phyloP scores from a whole-genome alignment of 1,139 yeast species.

The Diutina sp. region DNA sequence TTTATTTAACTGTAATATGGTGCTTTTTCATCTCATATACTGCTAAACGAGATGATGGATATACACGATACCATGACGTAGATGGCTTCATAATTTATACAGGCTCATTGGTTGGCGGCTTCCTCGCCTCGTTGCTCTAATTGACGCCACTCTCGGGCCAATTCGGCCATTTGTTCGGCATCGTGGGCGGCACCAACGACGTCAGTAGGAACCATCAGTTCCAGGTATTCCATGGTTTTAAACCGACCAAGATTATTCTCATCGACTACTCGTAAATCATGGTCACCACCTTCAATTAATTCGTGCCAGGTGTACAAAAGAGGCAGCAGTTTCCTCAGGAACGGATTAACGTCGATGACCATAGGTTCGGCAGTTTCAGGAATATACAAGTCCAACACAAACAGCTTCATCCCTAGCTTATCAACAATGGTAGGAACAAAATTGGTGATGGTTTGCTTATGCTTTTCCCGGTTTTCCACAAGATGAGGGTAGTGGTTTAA shows the following conservation, averaged over 20 bases:
- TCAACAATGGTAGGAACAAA: slow-evolving; percentile 25
- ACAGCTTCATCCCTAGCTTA: not conserved
- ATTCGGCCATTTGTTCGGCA: slow-evolving; percentile 48
- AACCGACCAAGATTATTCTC: slow-evolving; percentile 60
- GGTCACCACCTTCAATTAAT: slow-evolving; percentile 19
- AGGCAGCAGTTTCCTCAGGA: slow-evolving; percentile 63
- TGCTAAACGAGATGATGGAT: too few relatives aligned
- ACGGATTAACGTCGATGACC: slow-evolving; percentile 80
- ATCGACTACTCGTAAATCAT: slow-evolving; percentile 48
- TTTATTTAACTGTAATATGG: too few relatives aligned
- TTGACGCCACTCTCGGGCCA: slow-evolving; percentile 43
- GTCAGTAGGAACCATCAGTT: slow-evolving; percentile 84
- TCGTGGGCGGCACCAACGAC: slow-evolving; percentile 73
- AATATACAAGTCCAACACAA: slow-evolving; percentile 65
- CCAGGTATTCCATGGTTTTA: slow-evolving; percentile 72
- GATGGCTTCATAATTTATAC: too few relatives aligned
- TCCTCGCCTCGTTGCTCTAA: not conserved
- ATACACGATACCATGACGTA: too few relatives aligned
- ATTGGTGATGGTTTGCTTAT: slow-evolving; percentile 35
- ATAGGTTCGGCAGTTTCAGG: slow-evolving; percentile 61
- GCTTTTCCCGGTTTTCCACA: slow-evolving; percentile 27
- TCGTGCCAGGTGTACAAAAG: slow-evolving; percentile 80
- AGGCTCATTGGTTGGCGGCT: not conserved
- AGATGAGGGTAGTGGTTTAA: slow-evolving; percentile 69
- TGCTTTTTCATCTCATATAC: too few relatives aligned